Conservation (phyloP, 306 rosid genomes). For the Geum urbanum region DNA sequence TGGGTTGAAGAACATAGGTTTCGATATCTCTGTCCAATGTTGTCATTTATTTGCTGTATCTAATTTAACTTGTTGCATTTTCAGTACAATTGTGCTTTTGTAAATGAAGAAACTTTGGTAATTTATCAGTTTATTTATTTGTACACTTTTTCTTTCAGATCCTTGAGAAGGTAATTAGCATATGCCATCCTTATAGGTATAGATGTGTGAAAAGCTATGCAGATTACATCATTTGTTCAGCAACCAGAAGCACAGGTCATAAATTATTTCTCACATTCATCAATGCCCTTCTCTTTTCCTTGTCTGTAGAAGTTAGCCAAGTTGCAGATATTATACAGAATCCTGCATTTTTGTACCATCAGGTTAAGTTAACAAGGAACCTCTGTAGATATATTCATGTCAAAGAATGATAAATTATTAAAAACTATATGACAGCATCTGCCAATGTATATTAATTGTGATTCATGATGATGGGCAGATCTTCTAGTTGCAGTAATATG, state of each 20-base stretch:
- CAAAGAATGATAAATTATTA: neutral
- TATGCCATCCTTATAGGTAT: slow-evolving; percentile 85
- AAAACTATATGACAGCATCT: neutral
- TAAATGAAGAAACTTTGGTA: too few species aligned
- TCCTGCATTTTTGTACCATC: slow-evolving; percentile 96
- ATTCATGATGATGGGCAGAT: slow-evolving; percentile 65
- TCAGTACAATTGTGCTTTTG: too few species aligned
- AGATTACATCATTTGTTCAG: slow-evolving; percentile 31
- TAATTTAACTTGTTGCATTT: too few species aligned
- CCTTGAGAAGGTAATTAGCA: slow-evolving; percentile 87
- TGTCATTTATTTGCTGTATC: too few species aligned
- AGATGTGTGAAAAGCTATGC: slow-evolving; percentile 75
- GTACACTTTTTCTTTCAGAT: slow-evolving; percentile 41
- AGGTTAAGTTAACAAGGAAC: slow-evolving; percentile 36
- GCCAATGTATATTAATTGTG: slow-evolving; percentile 29
- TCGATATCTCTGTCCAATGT: neutral
- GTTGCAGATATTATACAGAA: slow-evolving; percentile 96
- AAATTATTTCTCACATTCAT: slow-evolving; percentile 4
- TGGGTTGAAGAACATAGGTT: neutral
- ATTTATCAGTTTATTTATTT: neutral
- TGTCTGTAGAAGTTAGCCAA: slow-evolving; percentile 88
- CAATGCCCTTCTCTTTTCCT: slow-evolving; percentile 29
- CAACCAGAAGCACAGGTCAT: neutral
- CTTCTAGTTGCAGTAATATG: slow-evolving; percentile 72
- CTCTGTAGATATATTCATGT: neutral